These are phyloP conservation scores for Ganoderma leucocontextum DNA, from an alignment of 1,284 basidiomycete species.

Conservation along the genomic window DNA sequence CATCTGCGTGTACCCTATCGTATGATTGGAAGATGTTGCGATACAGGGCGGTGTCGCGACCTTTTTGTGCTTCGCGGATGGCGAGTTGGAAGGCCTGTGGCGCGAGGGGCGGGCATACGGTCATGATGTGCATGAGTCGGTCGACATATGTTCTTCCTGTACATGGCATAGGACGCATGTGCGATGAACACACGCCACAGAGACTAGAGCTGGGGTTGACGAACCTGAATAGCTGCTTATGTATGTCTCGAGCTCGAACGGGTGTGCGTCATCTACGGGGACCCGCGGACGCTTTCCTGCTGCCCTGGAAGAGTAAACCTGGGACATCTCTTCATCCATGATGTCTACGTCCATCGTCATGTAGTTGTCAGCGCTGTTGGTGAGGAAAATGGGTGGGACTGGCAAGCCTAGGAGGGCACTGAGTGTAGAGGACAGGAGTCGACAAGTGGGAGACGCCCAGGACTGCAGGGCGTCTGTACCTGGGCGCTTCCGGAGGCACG, in stretches of 20 bases:
- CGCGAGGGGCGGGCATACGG: slow-evolving; percentile 70
- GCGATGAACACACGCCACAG: too few relatives aligned
- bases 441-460: too few relatives aligned
- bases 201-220: slow-evolving; percentile 20
- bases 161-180: background rate
- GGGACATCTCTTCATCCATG: slow-evolving; percentile 35
- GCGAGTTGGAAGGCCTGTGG: slow-evolving; percentile 73
- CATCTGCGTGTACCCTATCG: slow-evolving; percentile 53
- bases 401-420: background rate
- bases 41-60: slow-evolving; percentile 69
- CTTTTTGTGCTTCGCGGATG: slow-evolving; percentile 65
- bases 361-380: too few relatives aligned
- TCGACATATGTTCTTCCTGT: slow-evolving; percentile 75
- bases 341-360: slow-evolving; percentile 42
- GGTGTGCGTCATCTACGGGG: slow-evolving; percentile 75
- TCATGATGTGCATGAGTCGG: slow-evolving; percentile 72
- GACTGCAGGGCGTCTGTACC: background rate
- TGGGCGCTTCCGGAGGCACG: background rate
- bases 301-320: slow-evolving; percentile 19
- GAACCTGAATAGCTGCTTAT: slow-evolving; percentile 70
- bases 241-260: slow-evolving; percentile 81
- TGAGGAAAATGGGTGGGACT: slow-evolving; percentile 3
- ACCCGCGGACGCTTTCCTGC: slow-evolving; percentile 41
- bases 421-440: too few relatives aligned
- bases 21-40: slow-evolving; percentile 63